Evolutionary conservation across 495 filamentous ascomycete species (phyloP), one percentile per base, ranked within the genome.

Genomic region (Penicillium angulare): DNA sequence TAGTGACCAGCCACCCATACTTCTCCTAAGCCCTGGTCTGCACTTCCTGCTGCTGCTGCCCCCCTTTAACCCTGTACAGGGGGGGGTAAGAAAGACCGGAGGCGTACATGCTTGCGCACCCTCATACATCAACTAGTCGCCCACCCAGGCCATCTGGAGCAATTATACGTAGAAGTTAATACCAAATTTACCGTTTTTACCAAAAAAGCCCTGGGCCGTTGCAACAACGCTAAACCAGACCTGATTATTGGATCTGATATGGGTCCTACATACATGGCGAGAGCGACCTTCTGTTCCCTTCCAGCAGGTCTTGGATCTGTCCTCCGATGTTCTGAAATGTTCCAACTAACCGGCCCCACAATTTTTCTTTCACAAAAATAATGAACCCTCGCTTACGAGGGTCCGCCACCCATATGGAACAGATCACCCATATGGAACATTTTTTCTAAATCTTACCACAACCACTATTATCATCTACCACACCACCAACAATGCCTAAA

Each of bases 181-280:
- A n/a, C 18, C 43, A 8, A 13, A 23, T 31, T 31, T 31, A 18
- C 22, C 12, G 8, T 9, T 15, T 41, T 26, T 12, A 13, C 15
- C 10, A 24, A 13, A 33, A 41, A 49, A 55, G 47, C 59, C 49
- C 49, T 52, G 53, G 50, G 34, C 47, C 55, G 65, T 71, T 71
- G 65, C 63, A 69, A 69, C 61, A 56, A 66, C 62, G 56, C 61
- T 69, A 63, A 68, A 57, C 57, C 57, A 38, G 35, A 47, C 50
- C 63, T 63, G 62, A 64, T 66, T 63, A 68, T 71, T 71, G 68
- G 68, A 71, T 67, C 63, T 68, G 61, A 65, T 62, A 68, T 67
- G 66, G 66, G 64, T 61, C 66, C 60, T 55, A 46, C 60, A 52
- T n/a, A n/a, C n/a, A n/a, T n/a, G n/a, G n/a, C n/a, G n/a, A n/a